Evolutionary conservation across 805 yeast genomes (phyloP), one percentile per base, ranked within the genome.

Genomic region (Cyberlindnera mrakii): DNA sequence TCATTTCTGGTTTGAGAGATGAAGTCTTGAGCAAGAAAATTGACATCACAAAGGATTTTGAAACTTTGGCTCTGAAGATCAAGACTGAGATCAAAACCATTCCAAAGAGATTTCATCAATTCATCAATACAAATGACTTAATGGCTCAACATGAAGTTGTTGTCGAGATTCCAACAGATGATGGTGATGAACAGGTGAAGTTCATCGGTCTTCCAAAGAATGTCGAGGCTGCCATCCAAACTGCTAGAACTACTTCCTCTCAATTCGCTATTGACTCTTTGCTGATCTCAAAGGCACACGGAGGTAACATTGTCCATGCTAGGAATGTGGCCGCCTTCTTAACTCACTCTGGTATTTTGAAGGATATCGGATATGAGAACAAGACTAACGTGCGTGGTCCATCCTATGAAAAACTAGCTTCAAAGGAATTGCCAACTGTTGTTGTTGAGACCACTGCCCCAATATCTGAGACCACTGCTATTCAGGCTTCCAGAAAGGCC

Each of bases 201-300:
- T 81, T 85, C 59, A 66, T 78, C 44, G 96, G 93, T 53, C 80
- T 79, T 42, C 68, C 72, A n/a, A 52, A 64, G 14, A 71, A 77
- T 42, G 74, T 90, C 40, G 55, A 71, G 11, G 65, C 67, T 15
- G 97, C 97, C 16, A 69, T 82, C 48, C 70, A 69, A 25, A 67
- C 65, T 46, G 86, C 91, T 14, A 75, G 80, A 61, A 60, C 71
- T 39, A 69, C 78, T 34, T 76, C 93, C 30, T 68, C 79, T 38
- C 71, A 76, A 43, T 78, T 72, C 58, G 68, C 72, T 44, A 77
- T 82, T 33, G 88, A 81, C 50, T 66, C 78, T 30, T 71, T 93
- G 57, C 96, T 89, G 55, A 81, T 93, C 62, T 80, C 95, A 10
- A 82, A 77, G 63, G 96, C 98, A 27, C 97, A 93, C 62, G 85